A percentile compares a stretch with the other conserved stretches of the same genome.
Evolutionary conservation across 208 protist genomes (phyloP).

Genomic region (Lotmaria passim): DNA sequence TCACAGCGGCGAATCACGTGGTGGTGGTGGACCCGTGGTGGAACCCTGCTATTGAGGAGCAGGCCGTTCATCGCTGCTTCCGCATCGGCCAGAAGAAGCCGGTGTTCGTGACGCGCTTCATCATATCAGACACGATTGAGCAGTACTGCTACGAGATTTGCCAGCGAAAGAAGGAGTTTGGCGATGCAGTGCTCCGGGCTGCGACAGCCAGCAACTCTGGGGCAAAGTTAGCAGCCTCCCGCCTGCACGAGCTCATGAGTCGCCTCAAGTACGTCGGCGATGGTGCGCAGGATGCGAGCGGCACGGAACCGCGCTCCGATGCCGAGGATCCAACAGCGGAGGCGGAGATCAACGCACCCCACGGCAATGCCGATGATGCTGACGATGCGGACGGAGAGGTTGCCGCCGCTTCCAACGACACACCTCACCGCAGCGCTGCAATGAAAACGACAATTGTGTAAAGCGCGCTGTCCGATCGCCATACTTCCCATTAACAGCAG

Average conservation of each 20-base stretch:
- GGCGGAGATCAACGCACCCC: not conserved
- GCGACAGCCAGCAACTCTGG: slow-evolving; percentile 73
- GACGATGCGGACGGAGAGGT: not conserved
- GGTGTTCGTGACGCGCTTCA: slow-evolving; percentile 91
- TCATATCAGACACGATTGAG: slow-evolving; percentile 94
- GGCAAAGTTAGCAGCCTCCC: slow-evolving; percentile 69
- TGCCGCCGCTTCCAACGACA: no score
- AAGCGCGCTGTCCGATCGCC: no score
- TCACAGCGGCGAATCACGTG: slow-evolving; percentile 96
- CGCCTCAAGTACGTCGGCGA: slow-evolving; percentile 74
- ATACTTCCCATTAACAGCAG: no score
- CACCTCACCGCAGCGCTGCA: no score
- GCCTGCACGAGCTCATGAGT: slow-evolving; percentile 81
- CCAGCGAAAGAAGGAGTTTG: slow-evolving; percentile 93
- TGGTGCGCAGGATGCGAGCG: slow-evolving; percentile 9
- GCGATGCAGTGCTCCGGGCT: slow-evolving; percentile 83
- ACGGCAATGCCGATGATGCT: not conserved
- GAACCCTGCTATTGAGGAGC: slow-evolving; percentile 96
- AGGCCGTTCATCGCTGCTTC: slow-evolving; percentile 96
- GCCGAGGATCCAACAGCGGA: not conserved
- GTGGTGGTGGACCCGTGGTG: slow-evolving; percentile 97
- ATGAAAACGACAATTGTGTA: no score
- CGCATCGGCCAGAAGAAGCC: slow-evolving; percentile 94
- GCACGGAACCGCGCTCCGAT: not conserved
- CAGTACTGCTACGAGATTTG: slow-evolving; percentile 94